A percentile compares a stretch with the other conserved stretches of the same genome.
Evolutionary conservation across 225 moss, liverwort and hornwort species (phyloP).

Genomic region (Ulota crispa): DNA sequence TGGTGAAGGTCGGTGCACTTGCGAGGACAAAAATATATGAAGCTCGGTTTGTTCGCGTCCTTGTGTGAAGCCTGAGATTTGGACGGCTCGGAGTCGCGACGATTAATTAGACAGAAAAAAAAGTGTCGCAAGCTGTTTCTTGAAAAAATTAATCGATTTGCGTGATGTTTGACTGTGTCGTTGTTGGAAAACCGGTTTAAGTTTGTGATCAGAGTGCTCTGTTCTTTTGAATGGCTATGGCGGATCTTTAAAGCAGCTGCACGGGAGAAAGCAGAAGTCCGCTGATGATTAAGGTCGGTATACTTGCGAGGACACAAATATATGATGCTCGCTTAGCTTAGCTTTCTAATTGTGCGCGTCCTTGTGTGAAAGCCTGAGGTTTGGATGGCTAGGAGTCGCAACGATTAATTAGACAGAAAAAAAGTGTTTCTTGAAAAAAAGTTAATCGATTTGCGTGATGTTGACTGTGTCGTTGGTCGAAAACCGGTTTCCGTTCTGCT

Average conservation of each 20-base stretch:
- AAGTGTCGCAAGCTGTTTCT: background rate
- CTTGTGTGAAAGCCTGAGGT: background rate
- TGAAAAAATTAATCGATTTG: background rate
- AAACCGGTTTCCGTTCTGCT: background rate
- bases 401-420: background rate
- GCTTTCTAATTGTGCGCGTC: background rate
- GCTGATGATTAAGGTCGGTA: slow-evolving; percentile 16
- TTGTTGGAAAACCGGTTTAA: no score
- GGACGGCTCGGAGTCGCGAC: background rate
- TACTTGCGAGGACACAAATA: background rate
- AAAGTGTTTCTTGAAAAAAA: background rate
- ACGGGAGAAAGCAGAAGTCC: background rate
- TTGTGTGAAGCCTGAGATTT: background rate
- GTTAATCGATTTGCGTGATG: background rate
- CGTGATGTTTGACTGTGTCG: no score
- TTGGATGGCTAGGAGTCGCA: background rate
- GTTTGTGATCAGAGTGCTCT: background rate
- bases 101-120: background rate
- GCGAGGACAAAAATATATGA: background rate
- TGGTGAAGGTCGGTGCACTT: slow-evolving; percentile 20
- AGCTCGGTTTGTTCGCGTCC: background rate
- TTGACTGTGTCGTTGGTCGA: background rate
- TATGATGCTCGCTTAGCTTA: background rate
- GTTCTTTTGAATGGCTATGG: background rate
- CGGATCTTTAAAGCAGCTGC: slow-evolving; percentile 1